Conservation (phyloP, 768 basidiomycete species). For the Lanmaoa pseudosensibilis region DNA sequence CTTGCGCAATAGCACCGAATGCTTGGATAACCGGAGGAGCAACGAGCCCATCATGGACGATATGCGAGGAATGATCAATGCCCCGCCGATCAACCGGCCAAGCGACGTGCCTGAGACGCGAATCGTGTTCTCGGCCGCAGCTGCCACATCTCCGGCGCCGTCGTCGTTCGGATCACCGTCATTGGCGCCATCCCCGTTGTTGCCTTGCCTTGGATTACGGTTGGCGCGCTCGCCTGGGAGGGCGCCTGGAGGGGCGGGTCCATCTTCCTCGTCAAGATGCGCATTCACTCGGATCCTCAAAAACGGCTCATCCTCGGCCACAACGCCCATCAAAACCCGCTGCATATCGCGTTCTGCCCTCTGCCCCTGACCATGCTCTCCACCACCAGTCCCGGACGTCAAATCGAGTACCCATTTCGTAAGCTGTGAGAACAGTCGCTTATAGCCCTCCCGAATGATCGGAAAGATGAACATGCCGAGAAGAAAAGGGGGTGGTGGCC, state of each 20-base stretch:
- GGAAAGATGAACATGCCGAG: constrained; percentile 57
- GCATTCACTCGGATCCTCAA: constrained; percentile 32
- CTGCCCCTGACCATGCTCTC: constrained; percentile 13
- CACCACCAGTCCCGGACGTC: constrained; percentile 7
- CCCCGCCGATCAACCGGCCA: constrained; percentile 68
- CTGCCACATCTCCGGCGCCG: constrained; percentile 37
- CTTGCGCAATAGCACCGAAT: constrained; percentile 28
- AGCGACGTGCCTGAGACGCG: constrained; percentile 57
- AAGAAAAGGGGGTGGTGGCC: constrained; percentile 63
- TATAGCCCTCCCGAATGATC: constrained; percentile 45
- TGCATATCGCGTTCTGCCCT: constrained; percentile 22
- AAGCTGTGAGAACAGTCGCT: constrained; percentile 38
- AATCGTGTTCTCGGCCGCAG: constrained; percentile 58
- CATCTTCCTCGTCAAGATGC: constrained; percentile 35
- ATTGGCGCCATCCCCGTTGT: constrained; percentile 5
- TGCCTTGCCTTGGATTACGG: constrained; percentile 15
- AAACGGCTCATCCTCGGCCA: constrained; percentile 31
- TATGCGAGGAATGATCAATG: constrained; percentile 65
- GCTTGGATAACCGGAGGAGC: constrained; percentile 52
- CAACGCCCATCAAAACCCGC: constrained; percentile 22
- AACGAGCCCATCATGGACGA: constrained; percentile 64
- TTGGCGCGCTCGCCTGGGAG: constrained; percentile 13
- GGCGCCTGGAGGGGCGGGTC: constrained; percentile 10
- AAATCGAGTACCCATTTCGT: constrained; percentile 47
- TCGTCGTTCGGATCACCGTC: constrained; percentile 13